These are phyloP conservation scores for Irpex sp. DNA, from an alignment of 1,284 basidiomycete genomes.

Conservation along the genomic window DNA sequence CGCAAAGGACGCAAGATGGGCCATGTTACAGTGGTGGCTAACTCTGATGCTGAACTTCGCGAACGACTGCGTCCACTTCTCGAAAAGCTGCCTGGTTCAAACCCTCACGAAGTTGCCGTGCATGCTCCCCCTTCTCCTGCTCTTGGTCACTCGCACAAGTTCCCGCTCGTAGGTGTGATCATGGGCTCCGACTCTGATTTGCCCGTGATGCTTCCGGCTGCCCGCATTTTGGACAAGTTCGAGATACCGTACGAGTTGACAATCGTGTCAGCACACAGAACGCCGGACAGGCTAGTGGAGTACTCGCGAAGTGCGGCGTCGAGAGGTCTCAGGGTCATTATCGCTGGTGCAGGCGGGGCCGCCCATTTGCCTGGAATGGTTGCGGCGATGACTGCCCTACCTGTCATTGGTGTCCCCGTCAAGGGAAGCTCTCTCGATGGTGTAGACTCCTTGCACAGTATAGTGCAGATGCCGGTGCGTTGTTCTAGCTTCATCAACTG, in stretches of 20 bases:
- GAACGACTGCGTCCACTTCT: constrained; percentile 71
- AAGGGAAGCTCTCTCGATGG: constrained; percentile 94
- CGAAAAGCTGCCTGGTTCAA: constrained; percentile 54
- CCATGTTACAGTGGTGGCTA: constrained; percentile 89
- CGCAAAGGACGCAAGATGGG: constrained; percentile 97
- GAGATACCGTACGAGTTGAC: constrained; percentile 89
- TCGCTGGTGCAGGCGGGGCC: constrained; percentile 96
- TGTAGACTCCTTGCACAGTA: constrained; percentile 94
- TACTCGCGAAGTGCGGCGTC: constrained; percentile 80
- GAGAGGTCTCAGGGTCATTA: constrained; percentile 78
- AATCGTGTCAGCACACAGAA: constrained; percentile 96
- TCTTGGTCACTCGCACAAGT: constrained; percentile 54
- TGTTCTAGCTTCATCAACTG: neutral
- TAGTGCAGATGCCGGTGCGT: constrained; percentile 98
- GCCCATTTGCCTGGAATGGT: constrained; percentile 99
- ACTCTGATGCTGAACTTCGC: constrained; percentile 77
- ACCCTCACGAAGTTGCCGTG: constrained; percentile 46
- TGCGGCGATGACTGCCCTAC: constrained; percentile 88
- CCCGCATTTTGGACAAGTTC: constrained; percentile 82
- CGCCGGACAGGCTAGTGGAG: constrained; percentile 82
- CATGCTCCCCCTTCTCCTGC: constrained; percentile 49
- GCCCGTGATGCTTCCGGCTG: constrained; percentile 88
- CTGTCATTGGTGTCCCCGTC: constrained; percentile 96
- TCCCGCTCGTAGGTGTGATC: constrained; percentile 90
- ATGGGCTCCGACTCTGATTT: constrained; percentile 99